A percentile compares a stretch with the other conserved stretches of the same genome.
Evolutionary conservation across 306 rosid genomes (phyloP).

Genomic region (Purshia tridentata): DNA sequence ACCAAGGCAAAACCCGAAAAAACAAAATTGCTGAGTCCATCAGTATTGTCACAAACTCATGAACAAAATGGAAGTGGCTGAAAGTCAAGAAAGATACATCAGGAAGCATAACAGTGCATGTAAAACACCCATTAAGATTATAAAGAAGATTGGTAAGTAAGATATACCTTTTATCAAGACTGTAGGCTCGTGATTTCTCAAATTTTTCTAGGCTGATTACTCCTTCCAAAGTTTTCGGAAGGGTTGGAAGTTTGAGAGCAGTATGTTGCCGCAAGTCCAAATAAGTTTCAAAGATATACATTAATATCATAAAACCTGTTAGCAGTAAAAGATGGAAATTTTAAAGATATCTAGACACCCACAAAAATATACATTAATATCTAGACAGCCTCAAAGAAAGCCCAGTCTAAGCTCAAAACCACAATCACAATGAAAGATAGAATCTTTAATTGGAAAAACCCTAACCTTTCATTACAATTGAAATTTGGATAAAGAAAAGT

Average conservation of each 20-base stretch:
- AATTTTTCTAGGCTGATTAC: slow-evolving; percentile 93
- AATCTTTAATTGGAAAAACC: slow-evolving; percentile 1
- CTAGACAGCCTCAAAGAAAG: background rate
- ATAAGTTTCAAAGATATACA: slow-evolving; percentile 84
- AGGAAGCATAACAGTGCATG: background rate
- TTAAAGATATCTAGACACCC: too few species aligned
- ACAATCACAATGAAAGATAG: background rate
- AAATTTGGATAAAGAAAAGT: background rate
- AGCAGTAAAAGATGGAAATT: too few species aligned
- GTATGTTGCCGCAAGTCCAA: slow-evolving; percentile 87
- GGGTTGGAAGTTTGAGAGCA: slow-evolving; percentile 78
- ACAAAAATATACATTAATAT: background rate
- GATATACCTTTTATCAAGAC: slow-evolving; percentile 89
- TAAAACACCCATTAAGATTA: background rate
- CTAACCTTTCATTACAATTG: background rate
- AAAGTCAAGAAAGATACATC: slow-evolving; percentile 26
- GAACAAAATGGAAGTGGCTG: slow-evolving; percentile 92
- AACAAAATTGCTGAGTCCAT: slow-evolving; percentile 81
- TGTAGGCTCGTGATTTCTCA: slow-evolving; percentile 84
- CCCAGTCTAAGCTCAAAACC: background rate
- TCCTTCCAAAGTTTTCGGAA: slow-evolving; percentile 87
- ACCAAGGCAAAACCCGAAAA: slow-evolving; percentile 81
- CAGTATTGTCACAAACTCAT: slow-evolving; percentile 81
- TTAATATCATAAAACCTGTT: slow-evolving; percentile 85
- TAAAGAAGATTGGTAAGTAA: background rate